Percentiles rank a stretch among this genome's conserved stretches.
These are phyloP conservation scores for Entelexis sorbosivorans DNA, from an alignment of 1,139 yeast species.

Conservation along the genomic window DNA sequence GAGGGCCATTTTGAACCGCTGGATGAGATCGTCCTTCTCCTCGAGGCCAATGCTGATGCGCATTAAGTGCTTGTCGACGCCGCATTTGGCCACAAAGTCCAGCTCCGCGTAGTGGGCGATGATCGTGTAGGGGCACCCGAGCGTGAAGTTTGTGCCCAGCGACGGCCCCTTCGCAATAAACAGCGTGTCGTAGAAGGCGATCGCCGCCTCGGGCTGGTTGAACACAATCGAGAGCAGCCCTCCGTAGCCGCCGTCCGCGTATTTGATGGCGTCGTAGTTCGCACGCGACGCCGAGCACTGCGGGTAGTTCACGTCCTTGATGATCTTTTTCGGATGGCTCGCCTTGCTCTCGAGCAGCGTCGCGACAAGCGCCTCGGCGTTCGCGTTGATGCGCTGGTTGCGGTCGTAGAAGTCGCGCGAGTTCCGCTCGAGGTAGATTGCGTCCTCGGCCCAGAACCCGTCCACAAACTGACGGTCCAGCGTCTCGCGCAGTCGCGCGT, in stretches of 20 bases:
- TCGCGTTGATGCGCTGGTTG: conserved; percentile 53
- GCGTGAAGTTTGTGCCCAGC: conserved; percentile 83
- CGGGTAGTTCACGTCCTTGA: conserved; percentile 66
- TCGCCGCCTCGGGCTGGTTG: conserved; percentile 54
- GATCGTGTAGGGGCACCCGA: conserved; percentile 84
- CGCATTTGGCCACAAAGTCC: conserved; percentile 73
- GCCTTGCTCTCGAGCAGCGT: conserved; percentile 26
- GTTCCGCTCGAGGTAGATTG: conserved; percentile 80
- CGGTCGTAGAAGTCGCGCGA: conserved; percentile 76
- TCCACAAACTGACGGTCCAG: conserved; percentile 54
- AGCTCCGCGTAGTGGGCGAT: conserved; percentile 80
- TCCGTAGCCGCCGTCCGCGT: conserved; percentile 78
- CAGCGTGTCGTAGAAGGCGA: conserved; percentile 61
- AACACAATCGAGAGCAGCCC: conserved; percentile 76
- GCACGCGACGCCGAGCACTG: conserved; percentile 41
- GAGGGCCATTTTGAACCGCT: conserved; percentile 33
- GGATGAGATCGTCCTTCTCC: conserved; percentile 35
- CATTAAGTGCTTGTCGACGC: conserved; percentile 68
- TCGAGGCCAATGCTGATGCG: conserved; percentile 72
- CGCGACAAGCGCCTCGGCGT: conserved; percentile 46
- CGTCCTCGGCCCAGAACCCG: conserved; percentile 85
- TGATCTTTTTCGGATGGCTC: conserved; percentile 27
- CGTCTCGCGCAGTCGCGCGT: conserved; percentile 42
- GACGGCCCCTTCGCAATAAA: conserved; percentile 86
- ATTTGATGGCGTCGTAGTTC: conserved; percentile 62